A percentile compares a stretch with the other conserved stretches of the same genome.
phyloP scores from a whole-genome alignment of 2,329 filamentous ascomycete genomes.

The Colletotrichum sp. region DNA sequence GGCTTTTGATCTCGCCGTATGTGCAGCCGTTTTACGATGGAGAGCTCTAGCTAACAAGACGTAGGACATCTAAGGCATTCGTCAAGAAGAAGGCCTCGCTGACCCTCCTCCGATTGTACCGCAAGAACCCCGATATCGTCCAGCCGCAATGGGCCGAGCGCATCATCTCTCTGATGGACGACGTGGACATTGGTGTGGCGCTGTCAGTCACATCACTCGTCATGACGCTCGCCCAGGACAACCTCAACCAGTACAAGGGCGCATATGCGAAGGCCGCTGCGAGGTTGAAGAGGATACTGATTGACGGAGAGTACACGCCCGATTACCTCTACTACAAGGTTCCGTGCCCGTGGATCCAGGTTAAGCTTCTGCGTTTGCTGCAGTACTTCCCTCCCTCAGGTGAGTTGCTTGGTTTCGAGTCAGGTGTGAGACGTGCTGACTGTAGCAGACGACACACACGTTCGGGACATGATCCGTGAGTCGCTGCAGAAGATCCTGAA shows the following conservation, averaged over 20 bases:
- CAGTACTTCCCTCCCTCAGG: constrained; percentile 97
- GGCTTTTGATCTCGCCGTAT: constrained; percentile 92
- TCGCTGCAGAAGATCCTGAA: constrained; percentile 92
- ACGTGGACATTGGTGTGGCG: constrained; percentile 90
- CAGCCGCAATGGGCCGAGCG: constrained; percentile 97
- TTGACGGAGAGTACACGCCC: constrained; percentile 86
- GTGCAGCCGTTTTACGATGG: constrained; percentile 35
- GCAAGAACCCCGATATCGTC: constrained; percentile 92
- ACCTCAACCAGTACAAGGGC: constrained; percentile 91
- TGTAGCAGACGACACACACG: constrained; percentile 81
- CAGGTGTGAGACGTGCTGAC: neutral
- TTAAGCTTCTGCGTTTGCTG: constrained; percentile 88
- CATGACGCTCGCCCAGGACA: constrained; percentile 92
- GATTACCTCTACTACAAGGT: constrained; percentile 99
- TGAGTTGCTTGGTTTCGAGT: constrained; percentile 44
- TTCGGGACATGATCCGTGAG: constrained; percentile 89
- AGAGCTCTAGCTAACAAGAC: neutral
- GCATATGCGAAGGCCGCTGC: constrained; percentile 94
- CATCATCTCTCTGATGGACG: constrained; percentile 99
- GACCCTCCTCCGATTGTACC: constrained; percentile 89
- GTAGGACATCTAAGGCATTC: constrained; percentile 82
- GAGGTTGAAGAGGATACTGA: constrained; percentile 84
- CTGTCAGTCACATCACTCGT: constrained; percentile 95
- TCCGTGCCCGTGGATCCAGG: constrained; percentile 98
- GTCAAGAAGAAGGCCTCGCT: constrained; percentile 99